Evolutionary conservation across 768 basidiomycete genomes (phyloP).

Genomic region (Crepidotus variabilis): DNA sequence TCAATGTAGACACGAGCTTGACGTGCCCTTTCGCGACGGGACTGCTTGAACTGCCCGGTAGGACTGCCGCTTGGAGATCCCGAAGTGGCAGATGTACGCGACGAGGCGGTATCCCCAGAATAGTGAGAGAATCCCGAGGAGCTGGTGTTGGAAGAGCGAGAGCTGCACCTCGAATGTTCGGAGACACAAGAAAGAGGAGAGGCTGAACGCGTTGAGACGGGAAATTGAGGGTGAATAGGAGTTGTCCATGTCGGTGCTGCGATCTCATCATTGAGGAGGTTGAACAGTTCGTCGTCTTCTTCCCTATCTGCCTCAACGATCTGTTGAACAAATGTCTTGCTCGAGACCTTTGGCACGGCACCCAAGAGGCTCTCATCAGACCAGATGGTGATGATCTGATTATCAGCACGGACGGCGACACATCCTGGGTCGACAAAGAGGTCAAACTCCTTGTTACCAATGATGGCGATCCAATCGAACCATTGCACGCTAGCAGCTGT

Average conservation of each 20-base stretch:
- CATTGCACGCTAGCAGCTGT: constrained; percentile 68
- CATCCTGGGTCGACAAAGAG: constrained; percentile 80
- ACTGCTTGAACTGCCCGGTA: constrained; percentile 40
- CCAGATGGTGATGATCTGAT: constrained; percentile 62
- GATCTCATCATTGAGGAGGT: constrained; percentile 70
- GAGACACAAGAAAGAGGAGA: constrained; percentile 60
- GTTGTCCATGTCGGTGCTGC: constrained; percentile 66
- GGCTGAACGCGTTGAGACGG: constrained; percentile 43
- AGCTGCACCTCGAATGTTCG: constrained; percentile 65
- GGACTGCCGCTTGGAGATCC: constrained; percentile 21
- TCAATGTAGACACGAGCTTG: constrained; percentile 74
- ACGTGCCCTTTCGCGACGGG: constrained; percentile 66
- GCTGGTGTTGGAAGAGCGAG: constrained; percentile 71
- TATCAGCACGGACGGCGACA: constrained; percentile 60
- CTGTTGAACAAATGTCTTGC: constrained; percentile 71
- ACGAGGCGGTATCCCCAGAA: constrained; percentile 44
- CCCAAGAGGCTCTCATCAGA: constrained; percentile 34
- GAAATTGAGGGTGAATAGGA: constrained; percentile 60
- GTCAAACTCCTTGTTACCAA: constrained; percentile 72
- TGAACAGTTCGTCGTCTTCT: constrained; percentile 71
- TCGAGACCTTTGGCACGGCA: constrained; percentile 12
- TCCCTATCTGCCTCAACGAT: constrained; percentile 68
- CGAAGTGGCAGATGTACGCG: constrained; percentile 41
- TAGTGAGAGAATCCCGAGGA: constrained; percentile 52
- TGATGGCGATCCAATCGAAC: constrained; percentile 73